Conservation (phyloP, 1,284 basidiomycete genomes). For the Puccinia hordei region DNA sequence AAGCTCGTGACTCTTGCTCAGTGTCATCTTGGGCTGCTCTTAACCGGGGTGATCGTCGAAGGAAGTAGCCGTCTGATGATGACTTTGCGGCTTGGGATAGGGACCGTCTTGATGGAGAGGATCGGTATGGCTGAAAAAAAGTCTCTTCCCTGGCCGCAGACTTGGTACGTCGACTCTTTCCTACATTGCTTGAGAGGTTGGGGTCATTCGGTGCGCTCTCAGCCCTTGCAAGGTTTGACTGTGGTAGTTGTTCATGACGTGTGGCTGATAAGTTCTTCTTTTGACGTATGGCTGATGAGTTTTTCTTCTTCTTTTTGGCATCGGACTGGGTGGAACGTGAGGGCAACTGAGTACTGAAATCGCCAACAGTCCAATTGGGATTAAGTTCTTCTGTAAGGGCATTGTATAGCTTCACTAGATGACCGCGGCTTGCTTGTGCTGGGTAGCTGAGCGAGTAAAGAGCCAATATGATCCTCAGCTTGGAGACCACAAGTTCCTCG, state of each 20-base stretch:
- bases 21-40: neutral
- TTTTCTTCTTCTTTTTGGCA: conserved; percentile 4
- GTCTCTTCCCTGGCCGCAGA: neutral
- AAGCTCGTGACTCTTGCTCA: neutral
- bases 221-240: neutral
- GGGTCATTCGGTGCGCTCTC: neutral
- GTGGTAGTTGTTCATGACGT: neutral
- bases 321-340: neutral
- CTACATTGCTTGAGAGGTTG: neutral
- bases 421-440: neutral
- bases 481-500: neutral
- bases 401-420: conserved; percentile 1
- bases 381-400: neutral
- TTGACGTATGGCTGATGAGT: neutral
- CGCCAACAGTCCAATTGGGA: neutral
- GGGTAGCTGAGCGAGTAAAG: neutral
- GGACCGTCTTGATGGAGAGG: neutral
- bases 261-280: too few relatives aligned
- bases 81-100: neutral
- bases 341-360: neutral
- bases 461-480: conserved; percentile 15
- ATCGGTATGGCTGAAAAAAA: conserved; percentile 5
- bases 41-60: neutral
- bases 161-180: neutral
- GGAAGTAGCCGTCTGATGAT: neutral